These are phyloP conservation scores for Aspergillus campestris DNA, from an alignment of 495 filamentous ascomycete genomes.

Conservation along the genomic window DNA sequence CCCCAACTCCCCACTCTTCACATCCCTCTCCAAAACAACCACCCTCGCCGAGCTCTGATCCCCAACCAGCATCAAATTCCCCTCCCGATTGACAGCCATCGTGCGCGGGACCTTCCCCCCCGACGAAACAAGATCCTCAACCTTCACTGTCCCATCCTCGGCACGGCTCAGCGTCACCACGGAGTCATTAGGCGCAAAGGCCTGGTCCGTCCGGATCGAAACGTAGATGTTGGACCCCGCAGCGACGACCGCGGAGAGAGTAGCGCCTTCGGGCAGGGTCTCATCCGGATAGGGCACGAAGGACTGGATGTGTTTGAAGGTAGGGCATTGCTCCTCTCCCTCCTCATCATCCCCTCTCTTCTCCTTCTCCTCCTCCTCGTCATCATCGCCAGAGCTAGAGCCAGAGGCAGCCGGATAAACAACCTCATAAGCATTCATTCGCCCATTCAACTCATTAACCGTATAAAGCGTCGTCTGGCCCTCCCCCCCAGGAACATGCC, in stretches of 20 bases:
- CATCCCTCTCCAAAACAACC: constrained; percentile 51
- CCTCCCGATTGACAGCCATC: constrained; percentile 55
- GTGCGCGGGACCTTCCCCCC: constrained; percentile 55
- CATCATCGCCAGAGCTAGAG: no score
- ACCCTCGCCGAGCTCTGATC: constrained; percentile 51
- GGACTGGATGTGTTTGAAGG: constrained; percentile 30
- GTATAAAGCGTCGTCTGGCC: constrained; percentile 50
- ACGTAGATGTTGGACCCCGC: constrained; percentile 25
- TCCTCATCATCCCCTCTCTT: no score
- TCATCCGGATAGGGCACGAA: constrained; percentile 21
- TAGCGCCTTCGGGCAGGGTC: constrained; percentile 23
- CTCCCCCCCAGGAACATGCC: background rate
- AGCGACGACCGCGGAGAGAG: constrained; percentile 29
- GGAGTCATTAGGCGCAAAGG: constrained; percentile 25
- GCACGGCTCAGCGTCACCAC: constrained; percentile 25
- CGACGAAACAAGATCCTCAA: constrained; percentile 44
- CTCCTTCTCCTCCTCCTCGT: constrained; percentile 2
- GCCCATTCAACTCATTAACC: constrained; percentile 52
- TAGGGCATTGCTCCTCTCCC: constrained; percentile 13
- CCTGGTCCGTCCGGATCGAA: constrained; percentile 35
- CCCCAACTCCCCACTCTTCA: constrained; percentile 45
- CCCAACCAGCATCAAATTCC: constrained; percentile 53
- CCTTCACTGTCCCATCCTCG: constrained; percentile 39
- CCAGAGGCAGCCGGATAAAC: constrained; percentile 40
- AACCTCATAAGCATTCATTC: constrained; percentile 49